phyloP scores from a whole-genome alignment of 1,284 basidiomycete species.

The Thecaphora thlaspeos region DNA sequence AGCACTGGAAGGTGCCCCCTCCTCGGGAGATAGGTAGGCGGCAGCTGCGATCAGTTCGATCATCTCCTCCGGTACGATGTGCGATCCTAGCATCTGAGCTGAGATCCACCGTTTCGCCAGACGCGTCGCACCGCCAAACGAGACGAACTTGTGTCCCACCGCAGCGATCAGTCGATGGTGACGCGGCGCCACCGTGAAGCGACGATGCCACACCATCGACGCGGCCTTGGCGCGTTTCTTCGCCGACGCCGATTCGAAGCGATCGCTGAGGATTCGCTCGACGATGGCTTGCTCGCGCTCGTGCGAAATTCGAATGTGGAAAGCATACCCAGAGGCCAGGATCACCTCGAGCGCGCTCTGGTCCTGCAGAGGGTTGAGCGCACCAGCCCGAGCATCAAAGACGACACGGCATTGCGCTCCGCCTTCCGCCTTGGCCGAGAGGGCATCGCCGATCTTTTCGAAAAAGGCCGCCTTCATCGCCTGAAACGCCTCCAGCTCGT shows the following conservation, averaged over 20 bases:
- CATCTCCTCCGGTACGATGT: constrained; percentile 72
- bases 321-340: constrained; percentile 81
- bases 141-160: constrained; percentile 74
- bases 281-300: constrained; percentile 80
- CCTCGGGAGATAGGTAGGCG: constrained; percentile 61
- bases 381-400: constrained; percentile 61
- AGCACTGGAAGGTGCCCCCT: constrained; percentile 60
- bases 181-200: constrained; percentile 74
- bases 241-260: constrained; percentile 47
- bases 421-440: constrained; percentile 4
- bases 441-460: constrained; percentile 32
- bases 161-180: constrained; percentile 83
- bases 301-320: constrained; percentile 79
- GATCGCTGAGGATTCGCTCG: constrained; percentile 66
- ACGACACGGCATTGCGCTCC: constrained; percentile 59
- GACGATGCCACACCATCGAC: constrained; percentile 67
- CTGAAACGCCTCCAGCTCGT: constrained; percentile 87
- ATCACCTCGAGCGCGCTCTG: constrained; percentile 74
- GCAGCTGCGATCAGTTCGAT: constrained; percentile 79
- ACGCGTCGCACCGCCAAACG: constrained; percentile 79
- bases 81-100: constrained; percentile 76
- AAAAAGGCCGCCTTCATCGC: constrained; percentile 88
- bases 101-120: constrained; percentile 90
- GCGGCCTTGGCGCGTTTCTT: constrained; percentile 67
- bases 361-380: constrained; percentile 64